phyloP scores from a whole-genome alignment of 2,329 filamentous ascomycete species.

The Teratosphaeria zuluensis region DNA sequence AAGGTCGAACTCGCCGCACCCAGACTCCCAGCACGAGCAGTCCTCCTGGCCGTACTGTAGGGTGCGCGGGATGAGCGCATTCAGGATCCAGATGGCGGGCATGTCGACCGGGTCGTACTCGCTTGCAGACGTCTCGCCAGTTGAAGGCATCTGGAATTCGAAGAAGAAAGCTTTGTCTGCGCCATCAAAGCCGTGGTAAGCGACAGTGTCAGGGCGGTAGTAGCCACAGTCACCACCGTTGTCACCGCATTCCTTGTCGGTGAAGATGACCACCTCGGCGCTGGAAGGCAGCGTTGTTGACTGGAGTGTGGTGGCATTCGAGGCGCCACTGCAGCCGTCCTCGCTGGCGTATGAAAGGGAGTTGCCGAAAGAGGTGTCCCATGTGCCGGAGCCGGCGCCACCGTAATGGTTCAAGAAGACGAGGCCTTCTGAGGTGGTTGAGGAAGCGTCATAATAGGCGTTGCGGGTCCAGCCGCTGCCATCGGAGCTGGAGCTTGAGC shows the following conservation, averaged over 20 bases:
- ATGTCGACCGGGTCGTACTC: conserved; percentile 44
- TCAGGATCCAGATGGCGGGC: conserved; percentile 68
- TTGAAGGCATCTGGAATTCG: conserved; percentile 62
- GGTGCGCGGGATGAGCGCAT: conserved; percentile 61
- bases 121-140: conserved; percentile 36
- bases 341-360: conserved; percentile 47
- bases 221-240: conserved; percentile 31
- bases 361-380: conserved; percentile 46
- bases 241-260: conserved; percentile 38
- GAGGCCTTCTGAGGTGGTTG: conserved; percentile 40
- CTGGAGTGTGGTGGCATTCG: conserved; percentile 40
- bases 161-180: conserved; percentile 63
- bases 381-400: conserved; percentile 46
- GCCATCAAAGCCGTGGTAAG: conserved; percentile 59
- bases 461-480: conserved; percentile 23
- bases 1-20: conserved; percentile 68
- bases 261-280: conserved; percentile 44
- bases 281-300: conserved; percentile 42
- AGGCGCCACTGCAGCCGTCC: conserved; percentile 37
- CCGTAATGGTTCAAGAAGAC: conserved; percentile 52
- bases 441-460: conserved; percentile 27
- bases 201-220: conserved; percentile 26
- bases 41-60: conserved; percentile 53
- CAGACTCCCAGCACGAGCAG: conserved; percentile 63
- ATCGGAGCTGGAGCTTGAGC: conserved; percentile 15